A percentile compares a stretch with the other conserved stretches of the same genome.
phyloP scores from a whole-genome alignment of 495 filamentous ascomycete genomes.

The Podospora fimiseda region DNA sequence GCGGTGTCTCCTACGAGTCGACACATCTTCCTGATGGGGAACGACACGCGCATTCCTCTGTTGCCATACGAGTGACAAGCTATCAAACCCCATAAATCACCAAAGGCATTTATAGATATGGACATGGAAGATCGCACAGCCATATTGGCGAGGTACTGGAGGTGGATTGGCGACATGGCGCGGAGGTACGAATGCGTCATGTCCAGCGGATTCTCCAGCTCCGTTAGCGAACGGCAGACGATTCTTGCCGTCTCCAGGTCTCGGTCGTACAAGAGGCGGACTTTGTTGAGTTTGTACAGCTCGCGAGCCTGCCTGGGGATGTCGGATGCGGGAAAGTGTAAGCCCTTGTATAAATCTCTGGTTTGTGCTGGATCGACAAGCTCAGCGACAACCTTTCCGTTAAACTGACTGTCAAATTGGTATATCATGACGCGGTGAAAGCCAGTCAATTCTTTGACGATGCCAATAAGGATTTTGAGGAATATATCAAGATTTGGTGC shows the following conservation, averaged over 20 bases:
- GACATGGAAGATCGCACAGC: conserved; percentile 87
- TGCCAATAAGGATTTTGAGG: conserved; percentile 68
- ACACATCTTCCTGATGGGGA: conserved; percentile 91
- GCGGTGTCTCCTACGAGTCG: conserved; percentile 82
- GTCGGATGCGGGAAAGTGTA: conserved; percentile 88
- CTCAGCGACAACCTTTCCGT: conserved; percentile 83
- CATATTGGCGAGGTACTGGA: conserved; percentile 92
- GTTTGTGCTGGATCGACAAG: conserved; percentile 74
- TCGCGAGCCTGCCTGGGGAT: conserved; percentile 83
- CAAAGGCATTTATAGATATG: conserved; percentile 81
- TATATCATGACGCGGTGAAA: conserved; percentile 94
- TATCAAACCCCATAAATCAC: conserved; percentile 84
- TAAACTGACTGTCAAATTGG: conserved; percentile 79
- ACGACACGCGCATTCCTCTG: conserved; percentile 79
- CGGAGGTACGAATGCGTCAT: conserved; percentile 81
- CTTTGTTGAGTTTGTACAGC: conserved; percentile 74
- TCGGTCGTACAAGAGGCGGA: conserved; percentile 70
- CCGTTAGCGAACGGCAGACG: conserved; percentile 70
- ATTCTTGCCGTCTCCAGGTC: conserved; percentile 71
- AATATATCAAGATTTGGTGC: conserved; percentile 62
- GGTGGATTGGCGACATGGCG: conserved; percentile 83
- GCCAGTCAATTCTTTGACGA: conserved; percentile 79
- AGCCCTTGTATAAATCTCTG: conserved; percentile 79
- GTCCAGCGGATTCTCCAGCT: conserved; percentile 73
- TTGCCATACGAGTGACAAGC: conserved; percentile 78